Evolutionary conservation across 1,284 basidiomycete species (phyloP).

Genomic region (Cystobasidiaceae sp.): DNA sequence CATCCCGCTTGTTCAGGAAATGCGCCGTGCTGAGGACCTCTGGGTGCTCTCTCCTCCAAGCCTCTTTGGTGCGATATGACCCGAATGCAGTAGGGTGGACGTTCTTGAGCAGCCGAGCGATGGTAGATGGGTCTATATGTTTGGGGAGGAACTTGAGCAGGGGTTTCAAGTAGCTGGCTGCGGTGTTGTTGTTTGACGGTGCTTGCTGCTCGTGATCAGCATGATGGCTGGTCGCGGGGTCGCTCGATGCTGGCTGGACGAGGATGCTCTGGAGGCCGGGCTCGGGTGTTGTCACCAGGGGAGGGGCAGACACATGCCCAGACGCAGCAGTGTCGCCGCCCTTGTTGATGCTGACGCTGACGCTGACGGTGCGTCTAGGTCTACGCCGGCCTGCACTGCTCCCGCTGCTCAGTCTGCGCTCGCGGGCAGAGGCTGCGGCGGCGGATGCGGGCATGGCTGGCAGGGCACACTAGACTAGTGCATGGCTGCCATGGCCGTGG

Average conservation of each 20-base stretch:
- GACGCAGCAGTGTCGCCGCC: no score
- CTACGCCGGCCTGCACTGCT: background rate
- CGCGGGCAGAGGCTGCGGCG: background rate
- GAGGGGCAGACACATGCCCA: no score
- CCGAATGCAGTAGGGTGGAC: conserved; percentile 30
- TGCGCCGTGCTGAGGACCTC: background rate
- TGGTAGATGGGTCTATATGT: conserved; percentile 19
- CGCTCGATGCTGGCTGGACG: background rate
- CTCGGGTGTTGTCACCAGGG: conserved; percentile 1
- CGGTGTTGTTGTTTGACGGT: background rate
- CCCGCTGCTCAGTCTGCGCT: background rate
- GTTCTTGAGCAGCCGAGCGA: conserved; percentile 1
- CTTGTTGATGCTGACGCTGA: background rate
- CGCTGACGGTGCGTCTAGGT: background rate
- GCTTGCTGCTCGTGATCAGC: background rate
- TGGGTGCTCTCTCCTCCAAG: conserved; percentile 25
- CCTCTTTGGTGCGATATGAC: conserved; percentile 22
- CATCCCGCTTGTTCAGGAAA: background rate
- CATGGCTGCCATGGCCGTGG: no score
- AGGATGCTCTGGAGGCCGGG: background rate
- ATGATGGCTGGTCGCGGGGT: background rate
- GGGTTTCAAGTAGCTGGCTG: conserved; percentile 9
- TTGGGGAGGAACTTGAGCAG: conserved; percentile 19
- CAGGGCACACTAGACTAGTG: no score
- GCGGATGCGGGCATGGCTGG: no score